Evolutionary conservation across 257 asterid genomes (phyloP), one percentile per base, ranked within the genome.

Genomic region (Craterostigma plantagineum): DNA sequence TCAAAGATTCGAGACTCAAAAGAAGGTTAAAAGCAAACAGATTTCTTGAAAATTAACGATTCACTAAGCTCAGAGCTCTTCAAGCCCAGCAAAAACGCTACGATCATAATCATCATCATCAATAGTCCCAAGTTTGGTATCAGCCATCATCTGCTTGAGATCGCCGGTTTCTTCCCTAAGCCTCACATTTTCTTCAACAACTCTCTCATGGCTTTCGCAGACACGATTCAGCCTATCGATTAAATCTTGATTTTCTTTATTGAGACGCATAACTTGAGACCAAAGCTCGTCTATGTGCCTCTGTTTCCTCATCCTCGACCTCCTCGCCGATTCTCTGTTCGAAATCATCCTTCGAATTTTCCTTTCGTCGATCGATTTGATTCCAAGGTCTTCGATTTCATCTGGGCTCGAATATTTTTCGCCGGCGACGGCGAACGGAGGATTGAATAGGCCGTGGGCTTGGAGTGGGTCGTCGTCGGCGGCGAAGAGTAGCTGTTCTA

Each of bases 241-340:
- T 38, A 86, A 77, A 62, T 33, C 59, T 14, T 63, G 63, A 10
- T 81, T 81, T 43, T 86, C 92, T 0, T 72, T 69, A 36, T 72
- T 63, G 46, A 86, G 87, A 9, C 72, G 84, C 39, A 63, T 46
- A n/a, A 81, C 93, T 62, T 81, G 94, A 1, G 84, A 62, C 78
- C 91, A 67, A 1, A 86, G 72, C 68, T 86, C 96, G 18, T 81
- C 96, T 3, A 85, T 82, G 45, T 81, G 94, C 61, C 72, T 72
- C 65, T 86, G 94, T 46, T 86, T 86, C 17, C 96, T 54, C 96
- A 86, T 86, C 65, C 96, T 73, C 0, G 96, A 86, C 54, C 96
- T 65, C 12, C 96, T 45, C 0, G 96, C 96, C 0, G 96, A 86
- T 52, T 81, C 94, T 34, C 94, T 56, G 51, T 81, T 86, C 1